Percentiles rank a stretch among this genome's conserved stretches.
phyloP scores from a whole-genome alignment of 345 rosid genomes.

The Lepidium aucheri region DNA sequence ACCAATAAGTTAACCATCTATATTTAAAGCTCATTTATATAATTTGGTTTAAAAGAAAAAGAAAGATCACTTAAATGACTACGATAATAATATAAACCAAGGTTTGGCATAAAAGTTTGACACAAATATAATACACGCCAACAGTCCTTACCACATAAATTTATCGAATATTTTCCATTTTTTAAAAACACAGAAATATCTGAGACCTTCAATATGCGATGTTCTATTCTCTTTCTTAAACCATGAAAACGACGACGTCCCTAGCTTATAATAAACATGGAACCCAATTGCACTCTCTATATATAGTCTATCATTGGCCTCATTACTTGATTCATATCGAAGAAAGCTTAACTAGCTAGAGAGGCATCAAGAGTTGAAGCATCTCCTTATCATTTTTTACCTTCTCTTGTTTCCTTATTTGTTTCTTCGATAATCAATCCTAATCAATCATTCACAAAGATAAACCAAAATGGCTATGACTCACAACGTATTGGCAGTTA shows the following conservation, averaged over 20 bases:
- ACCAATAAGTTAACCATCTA: slow-evolving; percentile 3
- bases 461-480: slow-evolving; percentile 11
- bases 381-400: neutral
- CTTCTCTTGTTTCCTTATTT: neutral
- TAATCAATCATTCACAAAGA: neutral
- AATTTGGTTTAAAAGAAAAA: slow-evolving; percentile 16
- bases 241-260: slow-evolving; percentile 20
- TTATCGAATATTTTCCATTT: slow-evolving; percentile 13
- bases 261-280: neutral
- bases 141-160: slow-evolving; percentile 25
- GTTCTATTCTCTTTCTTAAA: slow-evolving; percentile 3
- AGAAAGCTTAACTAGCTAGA: slow-evolving; percentile 6
- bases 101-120: slow-evolving; percentile 29
- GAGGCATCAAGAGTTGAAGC: slow-evolving; percentile 4
- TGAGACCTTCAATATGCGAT: slow-evolving; percentile 22
- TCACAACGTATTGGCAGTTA: slow-evolving; percentile 21
- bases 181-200: slow-evolving; percentile 17
- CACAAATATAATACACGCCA: slow-evolving; percentile 24
- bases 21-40: neutral
- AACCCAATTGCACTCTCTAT: slow-evolving; percentile 1
- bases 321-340: slow-evolving; percentile 9
- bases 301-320: slow-evolving; percentile 14
- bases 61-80: slow-evolving; percentile 23
- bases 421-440: neutral
- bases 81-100: slow-evolving; percentile 23